Evolutionary conservation across 768 basidiomycete genomes (phyloP), one percentile per base, ranked within the genome.

Genomic region (Hypholoma fasciculare): DNA sequence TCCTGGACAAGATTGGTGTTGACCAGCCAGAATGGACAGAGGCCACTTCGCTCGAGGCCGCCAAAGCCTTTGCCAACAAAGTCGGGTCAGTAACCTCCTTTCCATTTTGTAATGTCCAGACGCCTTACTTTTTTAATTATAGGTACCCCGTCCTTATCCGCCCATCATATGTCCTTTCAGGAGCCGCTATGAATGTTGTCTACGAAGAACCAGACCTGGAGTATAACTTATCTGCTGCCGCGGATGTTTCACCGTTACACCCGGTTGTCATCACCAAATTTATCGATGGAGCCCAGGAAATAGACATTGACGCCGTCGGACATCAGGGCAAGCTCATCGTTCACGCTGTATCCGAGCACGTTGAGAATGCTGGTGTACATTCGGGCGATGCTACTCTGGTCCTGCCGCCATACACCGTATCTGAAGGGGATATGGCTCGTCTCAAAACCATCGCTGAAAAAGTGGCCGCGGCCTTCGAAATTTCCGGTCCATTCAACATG

Each of bases 401-500:
- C 63, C 86, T 99, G 5, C 97, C 97, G 42, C 97, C 97, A 2
- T 89, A 92, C 79, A 91, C 93, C 0, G 79, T 98, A 42, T 73
- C 76, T 46, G 79, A 84, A 46, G 67, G 69, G 26, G 97, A 98
- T 65, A 87, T 99, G 78, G 80, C 79, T 8, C 92, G 95, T 57
- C 80, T 98, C 61, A 98, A 98, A 79, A 83, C 81, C 51, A 98
- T 98, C 60, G 94, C 96, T 0, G 85, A 92, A 73, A 98, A 97
- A 77, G 96, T 99, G 60, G 96, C 94, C 36, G 79, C 81, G 39
- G 97, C 95, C 9, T 97, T 98, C 74, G 82, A 97, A 67, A 98
- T 99, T 53, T 97, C 94, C 26, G 97, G 97, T 37, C 97, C 97
- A 7, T 99, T 87, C 87, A 99, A 99, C 74, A 99, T 99, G 96